Base-by-base conservation (phyloP, 805 yeast genomes). In the Candida bentonensis region DNA sequence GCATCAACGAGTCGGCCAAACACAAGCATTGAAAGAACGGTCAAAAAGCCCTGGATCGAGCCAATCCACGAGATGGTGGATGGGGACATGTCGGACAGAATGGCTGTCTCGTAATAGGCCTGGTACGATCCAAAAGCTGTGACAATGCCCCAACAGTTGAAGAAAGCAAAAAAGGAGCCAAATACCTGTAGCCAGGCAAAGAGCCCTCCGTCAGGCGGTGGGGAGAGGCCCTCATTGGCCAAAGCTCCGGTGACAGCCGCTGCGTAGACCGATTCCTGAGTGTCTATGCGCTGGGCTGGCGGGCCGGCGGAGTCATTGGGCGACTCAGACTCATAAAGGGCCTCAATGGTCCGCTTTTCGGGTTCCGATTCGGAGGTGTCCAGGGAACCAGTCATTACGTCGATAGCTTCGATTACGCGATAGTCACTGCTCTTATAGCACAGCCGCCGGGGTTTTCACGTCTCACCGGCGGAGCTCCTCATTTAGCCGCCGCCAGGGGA, bases 1-100 rank as follows among this genome's bases (percentile, higher is more conserved):
- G 46, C 44, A 27, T 61, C 65, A 22, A 57, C 46, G 20, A 59
- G 45, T 1, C 60, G 55, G 17, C 64, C 65, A 15, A 54, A 51
- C 26, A 60, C 44, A 9, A 57, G 43, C 17, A 57, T 56, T 17
- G 54, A 52, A 22, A 49, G 33, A 23, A 53, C 53, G 21, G 51
- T 45, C 27, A 54, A 27, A 25, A 54, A 50, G 20, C 46, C 45
- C 40, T 53, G 57, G 22, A 53, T 36, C 2, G 57, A 53, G 20
- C 57, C 56, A 26, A 54, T 51, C 57, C 57, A 53, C 2, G 56
- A 44, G 41, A 54, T 51, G 11, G 49, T 40, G 9, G 58, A 54
- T 15, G 55, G 50, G 4, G 54, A 40, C 20, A 43, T 41, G 5
- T 43, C 43, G 36, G 17, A 43, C 17, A 51, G 47, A 39, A 49